Evolutionary conservation across 2,329 filamentous ascomycete genomes (phyloP).

Genomic region (Alternaria triticimaculans): DNA sequence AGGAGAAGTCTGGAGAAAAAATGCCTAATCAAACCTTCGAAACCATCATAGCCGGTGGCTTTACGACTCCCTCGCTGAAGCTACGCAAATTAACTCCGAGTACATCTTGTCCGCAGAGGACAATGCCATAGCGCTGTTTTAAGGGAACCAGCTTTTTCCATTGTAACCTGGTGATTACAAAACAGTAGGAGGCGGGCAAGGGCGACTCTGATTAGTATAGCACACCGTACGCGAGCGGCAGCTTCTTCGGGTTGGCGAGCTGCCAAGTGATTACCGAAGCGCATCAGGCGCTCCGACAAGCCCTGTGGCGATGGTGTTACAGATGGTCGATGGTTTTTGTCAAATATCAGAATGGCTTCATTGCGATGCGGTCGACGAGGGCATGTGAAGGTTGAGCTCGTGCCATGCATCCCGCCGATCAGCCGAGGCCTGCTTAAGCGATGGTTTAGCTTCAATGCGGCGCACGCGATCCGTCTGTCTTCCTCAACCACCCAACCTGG

Average conservation of each 20-base stretch:
- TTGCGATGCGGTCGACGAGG: background rate
- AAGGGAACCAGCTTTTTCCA: background rate
- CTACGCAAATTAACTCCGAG: background rate
- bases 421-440: background rate
- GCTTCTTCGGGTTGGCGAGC: background rate
- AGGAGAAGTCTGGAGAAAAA: background rate
- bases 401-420: background rate
- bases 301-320: background rate
- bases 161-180: conserved; percentile 35
- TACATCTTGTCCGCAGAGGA: conserved; percentile 1
- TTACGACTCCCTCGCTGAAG: background rate
- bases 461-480: background rate
- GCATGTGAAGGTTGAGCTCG: background rate
- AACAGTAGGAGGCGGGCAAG: conserved; percentile 24
- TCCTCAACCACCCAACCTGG: background rate
- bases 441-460: background rate
- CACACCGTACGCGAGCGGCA: conserved; percentile 1
- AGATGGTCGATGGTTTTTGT: background rate
- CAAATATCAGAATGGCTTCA: background rate
- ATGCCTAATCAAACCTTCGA: background rate
- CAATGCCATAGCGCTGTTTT: conserved; percentile 8
- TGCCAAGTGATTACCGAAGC: background rate
- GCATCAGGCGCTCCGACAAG: background rate
- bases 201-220: conserved; percentile 24
- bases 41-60: background rate